Evolutionary conservation across 2,329 filamentous ascomycete genomes (phyloP), one percentile per base, ranked within the genome.

Genomic region (Xylariaceae sp.): DNA sequence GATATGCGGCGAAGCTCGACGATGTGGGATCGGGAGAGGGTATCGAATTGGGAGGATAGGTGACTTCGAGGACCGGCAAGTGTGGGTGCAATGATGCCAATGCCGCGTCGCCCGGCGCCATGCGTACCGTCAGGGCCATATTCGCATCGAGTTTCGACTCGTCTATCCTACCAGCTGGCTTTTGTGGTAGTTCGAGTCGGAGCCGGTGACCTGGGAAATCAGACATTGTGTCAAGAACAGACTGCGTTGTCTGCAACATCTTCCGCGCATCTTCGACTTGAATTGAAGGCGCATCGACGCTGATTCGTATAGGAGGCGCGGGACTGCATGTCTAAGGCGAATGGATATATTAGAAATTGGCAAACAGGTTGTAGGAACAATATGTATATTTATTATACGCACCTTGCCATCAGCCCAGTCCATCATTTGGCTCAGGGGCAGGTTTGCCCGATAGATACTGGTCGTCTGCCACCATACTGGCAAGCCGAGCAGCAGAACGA

Each of bases 381-480:
- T 24, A 19, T 15, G 13, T 16, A 4, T 12, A 18, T 4, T 11
- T 19, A n/a, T n/a, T n/a, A 19, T 8, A 49, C 68, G 47, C 64
- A 94, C 90, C 76, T 86, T 88, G 50, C 89, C 89, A 57, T 94
- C 87, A 9, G 89, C 87, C 91, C 93, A 97, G 47, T 85, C 78
- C 52, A 86, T 78, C 93, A 98, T 98, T 41, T 83, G 78, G 59
- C 85, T 77, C 52, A 96, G 65, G 4, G 93, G 93, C 53, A 98
- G 69, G 34, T 82, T 76, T 11, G 91, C 90, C 41, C 93, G 80
- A 64, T 95, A 90, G 41, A 97, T 95, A 0, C 87, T 85, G 3
- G 93, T 98, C 1, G 93, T 97, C 63, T 82, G 83, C 82, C 89
- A 94, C 93, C 93, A 98, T 77, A 95, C 84, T 43, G 93, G 93